Evolutionary conservation across 2,329 filamentous ascomycete genomes (phyloP).

Genomic region (Ophiostoma piceae): DNA sequence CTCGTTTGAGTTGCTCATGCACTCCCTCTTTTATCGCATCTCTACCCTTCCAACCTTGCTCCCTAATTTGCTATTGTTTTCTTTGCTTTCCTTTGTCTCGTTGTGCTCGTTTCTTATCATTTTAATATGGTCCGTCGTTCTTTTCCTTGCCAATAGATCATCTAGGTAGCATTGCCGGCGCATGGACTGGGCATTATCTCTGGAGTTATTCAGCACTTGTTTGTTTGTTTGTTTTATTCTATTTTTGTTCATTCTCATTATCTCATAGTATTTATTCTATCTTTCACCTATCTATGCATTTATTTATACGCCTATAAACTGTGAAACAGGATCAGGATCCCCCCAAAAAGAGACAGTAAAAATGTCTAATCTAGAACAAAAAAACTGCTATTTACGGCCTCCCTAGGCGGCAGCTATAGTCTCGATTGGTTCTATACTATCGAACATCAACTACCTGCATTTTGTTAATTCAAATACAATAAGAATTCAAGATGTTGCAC

Average conservation of each 20-base stretch:
- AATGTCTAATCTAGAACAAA: too few relatives aligned
- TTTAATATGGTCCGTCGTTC: background rate
- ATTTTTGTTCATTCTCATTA: background rate
- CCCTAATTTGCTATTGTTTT: background rate
- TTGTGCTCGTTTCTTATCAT: background rate
- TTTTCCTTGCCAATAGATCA: background rate
- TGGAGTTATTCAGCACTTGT: background rate
- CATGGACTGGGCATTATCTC: background rate
- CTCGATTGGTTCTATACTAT: too few relatives aligned
- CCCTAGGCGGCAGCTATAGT: too few relatives aligned
- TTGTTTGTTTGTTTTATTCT: background rate
- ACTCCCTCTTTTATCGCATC: background rate
- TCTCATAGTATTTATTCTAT: background rate
- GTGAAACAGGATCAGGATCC: too few relatives aligned
- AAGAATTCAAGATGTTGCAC: too few relatives aligned
- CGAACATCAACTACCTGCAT: too few relatives aligned
- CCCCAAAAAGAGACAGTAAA: too few relatives aligned
- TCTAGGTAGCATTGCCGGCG: background rate
- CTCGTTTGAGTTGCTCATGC: background rate
- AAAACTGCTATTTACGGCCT: too few relatives aligned
- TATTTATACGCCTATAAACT: background rate
- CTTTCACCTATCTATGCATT: background rate
- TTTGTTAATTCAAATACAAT: too few relatives aligned
- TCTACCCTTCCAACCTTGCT: background rate
- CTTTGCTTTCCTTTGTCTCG: background rate